phyloP scores from a whole-genome alignment of 2,329 filamentous ascomycete species.

The Colletotrichum plurivorum region DNA sequence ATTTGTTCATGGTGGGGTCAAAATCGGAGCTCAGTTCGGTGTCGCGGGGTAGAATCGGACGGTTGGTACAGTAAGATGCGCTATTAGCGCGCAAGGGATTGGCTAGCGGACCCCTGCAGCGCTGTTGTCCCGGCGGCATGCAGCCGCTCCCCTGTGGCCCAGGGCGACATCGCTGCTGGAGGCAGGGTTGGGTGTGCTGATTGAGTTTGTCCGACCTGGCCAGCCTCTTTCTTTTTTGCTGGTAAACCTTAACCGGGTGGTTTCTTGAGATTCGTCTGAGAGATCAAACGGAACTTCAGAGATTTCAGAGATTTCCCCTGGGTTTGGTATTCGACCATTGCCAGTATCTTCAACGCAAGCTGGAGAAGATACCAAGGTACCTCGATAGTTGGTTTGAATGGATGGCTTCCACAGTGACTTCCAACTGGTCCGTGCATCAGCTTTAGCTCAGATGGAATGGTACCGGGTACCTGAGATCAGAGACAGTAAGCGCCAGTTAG shows the following conservation, averaged over 20 bases:
- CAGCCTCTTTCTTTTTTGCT: background rate
- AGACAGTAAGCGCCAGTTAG: background rate
- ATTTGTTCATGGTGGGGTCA: constrained; percentile 37
- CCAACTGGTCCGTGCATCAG: too few relatives aligned
- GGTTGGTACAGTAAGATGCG: constrained; percentile 28
- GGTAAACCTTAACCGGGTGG: background rate
- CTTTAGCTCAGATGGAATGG: too few relatives aligned
- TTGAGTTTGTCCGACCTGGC: constrained; percentile 16
- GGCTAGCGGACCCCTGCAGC: constrained; percentile 15
- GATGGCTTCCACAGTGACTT: too few relatives aligned
- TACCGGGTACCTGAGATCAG: too few relatives aligned
- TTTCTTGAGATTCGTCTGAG: too few relatives aligned
- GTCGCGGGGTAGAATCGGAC: constrained; percentile 36
- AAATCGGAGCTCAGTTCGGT: constrained; percentile 38
- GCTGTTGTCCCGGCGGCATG: constrained; percentile 14
- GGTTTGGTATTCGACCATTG: too few relatives aligned
- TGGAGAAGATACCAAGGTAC: too few relatives aligned
- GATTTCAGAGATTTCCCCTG: too few relatives aligned
- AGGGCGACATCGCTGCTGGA: constrained; percentile 33
- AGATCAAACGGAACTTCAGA: too few relatives aligned
- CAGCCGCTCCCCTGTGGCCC: constrained; percentile 1
- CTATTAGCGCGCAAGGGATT: constrained; percentile 29
- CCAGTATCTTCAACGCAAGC: too few relatives aligned
- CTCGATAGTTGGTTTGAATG: too few relatives aligned
- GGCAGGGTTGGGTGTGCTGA: background rate